Percentiles rank a stretch among this genome's conserved stretches.
Conservation (phyloP, 805 yeast genomes). For the Metschnikowia santaceciliae region DNA sequence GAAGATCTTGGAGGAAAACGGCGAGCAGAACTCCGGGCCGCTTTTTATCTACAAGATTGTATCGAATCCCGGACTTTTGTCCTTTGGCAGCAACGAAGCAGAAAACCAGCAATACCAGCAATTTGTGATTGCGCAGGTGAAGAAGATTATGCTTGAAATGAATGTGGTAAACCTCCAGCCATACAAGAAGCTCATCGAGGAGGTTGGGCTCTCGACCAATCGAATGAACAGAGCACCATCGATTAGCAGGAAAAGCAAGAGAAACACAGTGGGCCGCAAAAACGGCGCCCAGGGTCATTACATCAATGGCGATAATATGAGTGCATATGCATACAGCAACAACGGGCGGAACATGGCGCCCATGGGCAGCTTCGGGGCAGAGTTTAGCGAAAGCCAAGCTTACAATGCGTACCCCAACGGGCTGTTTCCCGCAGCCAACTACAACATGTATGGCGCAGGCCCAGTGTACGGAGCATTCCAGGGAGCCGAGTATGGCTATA, state of each 20-base stretch:
- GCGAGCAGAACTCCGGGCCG: slow-evolving; percentile 50
- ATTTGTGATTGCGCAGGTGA: slow-evolving; percentile 57
- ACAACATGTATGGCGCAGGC: background rate
- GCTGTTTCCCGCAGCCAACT: background rate
- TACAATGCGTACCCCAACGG: background rate
- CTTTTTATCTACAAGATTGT: slow-evolving; percentile 72
- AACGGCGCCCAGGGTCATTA: background rate
- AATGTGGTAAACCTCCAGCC: slow-evolving; percentile 59
- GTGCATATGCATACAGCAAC: slow-evolving; percentile 4
- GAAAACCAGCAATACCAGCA: slow-evolving; percentile 40
- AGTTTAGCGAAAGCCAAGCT: background rate
- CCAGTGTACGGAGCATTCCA: background rate
- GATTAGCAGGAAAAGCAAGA: slow-evolving; percentile 24
- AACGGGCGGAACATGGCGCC: background rate
- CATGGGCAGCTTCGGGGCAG: background rate
- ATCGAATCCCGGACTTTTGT: slow-evolving; percentile 60
- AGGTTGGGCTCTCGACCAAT: slow-evolving; percentile 64
- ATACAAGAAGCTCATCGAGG: slow-evolving; percentile 84
- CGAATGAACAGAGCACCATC: slow-evolving; percentile 28
- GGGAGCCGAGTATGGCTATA: background rate
- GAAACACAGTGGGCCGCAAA: slow-evolving; percentile 3
- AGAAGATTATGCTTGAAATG: slow-evolving; percentile 57
- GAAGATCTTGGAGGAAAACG: slow-evolving; percentile 59
- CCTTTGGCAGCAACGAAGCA: slow-evolving; percentile 17
- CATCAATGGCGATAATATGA: slow-evolving; percentile 1